Conservation (phyloP, 208 protist species). For the Leishmania lainsoni region DNA sequence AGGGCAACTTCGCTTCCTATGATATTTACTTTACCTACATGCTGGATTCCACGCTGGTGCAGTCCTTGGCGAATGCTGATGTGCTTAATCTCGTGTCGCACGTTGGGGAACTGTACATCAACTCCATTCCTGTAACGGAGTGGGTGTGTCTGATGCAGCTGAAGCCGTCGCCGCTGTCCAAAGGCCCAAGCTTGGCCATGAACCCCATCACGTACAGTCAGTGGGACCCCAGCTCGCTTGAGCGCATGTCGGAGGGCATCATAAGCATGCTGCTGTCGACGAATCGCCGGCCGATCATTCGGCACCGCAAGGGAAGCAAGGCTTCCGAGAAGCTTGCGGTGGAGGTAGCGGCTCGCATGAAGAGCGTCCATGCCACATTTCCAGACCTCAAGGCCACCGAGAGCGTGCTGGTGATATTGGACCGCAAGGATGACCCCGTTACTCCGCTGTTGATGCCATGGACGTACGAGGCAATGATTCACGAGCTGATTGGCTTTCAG, state of each 20-base stretch:
- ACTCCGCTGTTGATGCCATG: conserved; percentile 98
- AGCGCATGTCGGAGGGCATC: conserved; percentile 78
- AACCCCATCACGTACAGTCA: conserved; percentile 83
- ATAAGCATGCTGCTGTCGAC: conserved; percentile 87
- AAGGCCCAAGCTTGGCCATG: conserved; percentile 36
- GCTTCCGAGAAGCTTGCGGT: conserved; percentile 75
- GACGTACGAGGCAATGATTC: conserved; percentile 99
- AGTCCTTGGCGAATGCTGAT: conserved; percentile 96
- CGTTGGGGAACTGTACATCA: conserved; percentile 94
- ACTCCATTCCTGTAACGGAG: conserved; percentile 93
- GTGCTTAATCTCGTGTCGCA: conserved; percentile 90
- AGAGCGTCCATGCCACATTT: conserved; percentile 84
- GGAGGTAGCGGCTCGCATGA: conserved; percentile 78
- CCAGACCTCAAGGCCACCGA: conserved; percentile 83
- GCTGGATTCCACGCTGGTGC: conserved; percentile 70
- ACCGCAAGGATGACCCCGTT: conserved; percentile 94
- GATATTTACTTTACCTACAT: conserved; percentile 94
- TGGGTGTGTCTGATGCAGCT: conserved; percentile 76
- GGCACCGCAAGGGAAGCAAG: conserved; percentile 71
- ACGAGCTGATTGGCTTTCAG: conserved; percentile 96
- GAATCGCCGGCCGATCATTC: conserved; percentile 83
- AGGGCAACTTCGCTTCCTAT: conserved; percentile 90
- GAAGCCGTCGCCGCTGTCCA: conserved; percentile 47
- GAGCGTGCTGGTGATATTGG: conserved; percentile 82
- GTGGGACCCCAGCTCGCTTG: conserved; percentile 68